phyloP scores from a whole-genome alignment of 2,329 filamentous ascomycete species.

The Penicillium vulpinum region DNA sequence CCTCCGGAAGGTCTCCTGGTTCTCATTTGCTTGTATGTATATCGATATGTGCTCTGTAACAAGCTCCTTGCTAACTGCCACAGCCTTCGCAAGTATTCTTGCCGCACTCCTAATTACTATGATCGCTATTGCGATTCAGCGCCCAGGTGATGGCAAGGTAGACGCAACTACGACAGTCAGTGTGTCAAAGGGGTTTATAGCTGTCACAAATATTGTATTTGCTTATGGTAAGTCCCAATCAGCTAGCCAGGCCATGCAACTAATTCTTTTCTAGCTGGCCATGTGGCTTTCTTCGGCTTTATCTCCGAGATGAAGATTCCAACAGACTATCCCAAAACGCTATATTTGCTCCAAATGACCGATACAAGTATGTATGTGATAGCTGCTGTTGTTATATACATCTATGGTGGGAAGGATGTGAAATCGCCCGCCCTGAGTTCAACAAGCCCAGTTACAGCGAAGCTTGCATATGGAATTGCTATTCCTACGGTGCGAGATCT shows the following conservation, averaged over 20 bases:
- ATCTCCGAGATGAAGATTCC: slow-evolving; percentile 64
- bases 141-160: slow-evolving; percentile 39
- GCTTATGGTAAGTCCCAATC: slow-evolving; percentile 56
- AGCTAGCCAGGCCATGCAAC: not conserved
- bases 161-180: slow-evolving; percentile 32
- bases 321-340: slow-evolving; percentile 59
- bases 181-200: slow-evolving; percentile 57
- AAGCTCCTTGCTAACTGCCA: not conserved
- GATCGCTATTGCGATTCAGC: slow-evolving; percentile 59
- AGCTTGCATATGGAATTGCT: slow-evolving; percentile 66
- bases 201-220: slow-evolving; percentile 66
- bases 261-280: slow-evolving; percentile 47
- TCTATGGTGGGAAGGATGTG: slow-evolving; percentile 62
- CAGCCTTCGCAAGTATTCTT: slow-evolving; percentile 62
- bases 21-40: slow-evolving; percentile 55
- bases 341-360: slow-evolving; percentile 58
- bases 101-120: slow-evolving; percentile 65
- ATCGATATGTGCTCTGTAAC: not conserved
- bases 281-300: slow-evolving; percentile 67
- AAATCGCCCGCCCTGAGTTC: slow-evolving; percentile 66
- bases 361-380: slow-evolving; percentile 63
- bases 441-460: slow-evolving; percentile 55
- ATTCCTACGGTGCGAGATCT: slow-evolving; percentile 54
- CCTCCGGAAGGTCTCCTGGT: slow-evolving; percentile 58
- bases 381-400: slow-evolving; percentile 66